A percentile compares a stretch with the other conserved stretches of the same genome.
phyloP scores from a whole-genome alignment of 306 rosid genomes.

The Astragalus glycyphyllos region DNA sequence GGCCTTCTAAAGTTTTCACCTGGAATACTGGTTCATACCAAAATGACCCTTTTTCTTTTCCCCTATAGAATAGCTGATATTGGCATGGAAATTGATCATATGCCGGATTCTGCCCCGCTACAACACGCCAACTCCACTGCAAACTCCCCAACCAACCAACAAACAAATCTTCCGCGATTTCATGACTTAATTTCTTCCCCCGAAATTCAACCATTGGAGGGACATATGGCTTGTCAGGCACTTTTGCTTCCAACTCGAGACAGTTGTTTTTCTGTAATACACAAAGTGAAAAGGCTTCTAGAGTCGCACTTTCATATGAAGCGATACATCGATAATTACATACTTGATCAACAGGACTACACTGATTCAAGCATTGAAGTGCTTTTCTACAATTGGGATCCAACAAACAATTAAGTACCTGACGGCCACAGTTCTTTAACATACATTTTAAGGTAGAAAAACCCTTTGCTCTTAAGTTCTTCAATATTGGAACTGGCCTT shows the following conservation, averaged over 20 bases:
- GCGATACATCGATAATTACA: conserved; percentile 84
- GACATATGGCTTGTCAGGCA: conserved; percentile 71
- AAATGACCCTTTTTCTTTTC: conserved; percentile 85
- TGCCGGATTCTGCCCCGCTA: conserved; percentile 89
- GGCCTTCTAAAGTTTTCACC: conserved; percentile 79
- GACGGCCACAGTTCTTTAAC: conserved; percentile 81
- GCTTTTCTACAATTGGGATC: conserved; percentile 89
- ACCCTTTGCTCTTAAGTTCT: conserved; percentile 86
- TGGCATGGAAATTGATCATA: conserved; percentile 92
- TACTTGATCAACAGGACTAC: conserved; percentile 93
- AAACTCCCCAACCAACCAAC: conserved; percentile 83
- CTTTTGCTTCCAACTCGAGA: conserved; percentile 75
- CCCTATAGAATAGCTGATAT: conserved; percentile 83
- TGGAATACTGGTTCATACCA: conserved; percentile 93
- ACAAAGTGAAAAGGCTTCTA: conserved; percentile 90
- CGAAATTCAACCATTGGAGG: conserved; percentile 60
- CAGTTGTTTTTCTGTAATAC: conserved; percentile 90
- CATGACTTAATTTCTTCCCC: conserved; percentile 57
- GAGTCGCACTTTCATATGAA: conserved; percentile 70
- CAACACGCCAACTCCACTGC: conserved; percentile 92
- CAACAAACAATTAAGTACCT: conserved; percentile 74
- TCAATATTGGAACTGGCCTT: conserved; percentile 76
- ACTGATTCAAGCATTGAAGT: conserved; percentile 77
- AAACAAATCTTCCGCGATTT: conserved; percentile 75
- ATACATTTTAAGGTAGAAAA: conserved; percentile 79